Conservation (phyloP, 495 filamentous ascomycete species). For the Podospora didyma region DNA sequence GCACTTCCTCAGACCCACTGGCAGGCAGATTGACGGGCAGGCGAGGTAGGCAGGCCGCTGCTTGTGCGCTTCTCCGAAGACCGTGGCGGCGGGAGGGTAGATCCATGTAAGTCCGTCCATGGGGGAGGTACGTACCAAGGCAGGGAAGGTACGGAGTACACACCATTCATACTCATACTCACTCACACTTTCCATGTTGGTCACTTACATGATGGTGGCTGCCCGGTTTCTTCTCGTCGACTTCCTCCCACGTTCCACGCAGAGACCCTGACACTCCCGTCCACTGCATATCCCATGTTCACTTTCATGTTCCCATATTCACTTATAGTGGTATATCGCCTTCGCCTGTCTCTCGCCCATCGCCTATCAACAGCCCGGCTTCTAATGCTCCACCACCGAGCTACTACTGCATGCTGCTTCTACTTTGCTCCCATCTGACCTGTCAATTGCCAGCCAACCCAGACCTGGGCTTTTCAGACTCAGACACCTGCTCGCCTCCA, state of each 20-base stretch:
- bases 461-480: not conserved
- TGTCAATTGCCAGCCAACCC: conserved; percentile 5
- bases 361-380: not conserved
- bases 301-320: not conserved
- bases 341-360: not conserved
- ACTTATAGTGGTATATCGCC: not conserved
- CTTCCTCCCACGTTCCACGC: not conserved
- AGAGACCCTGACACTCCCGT: not conserved
- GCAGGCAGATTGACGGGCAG: not conserved
- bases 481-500: not conserved
- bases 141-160: not conserved
- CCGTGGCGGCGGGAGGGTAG: conserved; percentile 1
- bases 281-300: too few species aligned
- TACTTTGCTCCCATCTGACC: conserved; percentile 3
- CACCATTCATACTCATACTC: not conserved
- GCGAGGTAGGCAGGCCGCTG: not conserved
- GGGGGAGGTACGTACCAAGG: not conserved
- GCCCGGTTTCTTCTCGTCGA: not conserved
- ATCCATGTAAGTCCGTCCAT: not conserved
- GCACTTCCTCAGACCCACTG: too few species aligned
- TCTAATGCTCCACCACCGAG: not conserved
- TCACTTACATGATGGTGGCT: not conserved
- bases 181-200: too few species aligned
- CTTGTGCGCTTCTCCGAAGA: conserved; percentile 1
- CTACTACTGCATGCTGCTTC: not conserved